These are phyloP conservation scores for Anthracocystis walkeri DNA, from an alignment of 1,284 basidiomycete species.

Conservation along the genomic window DNA sequence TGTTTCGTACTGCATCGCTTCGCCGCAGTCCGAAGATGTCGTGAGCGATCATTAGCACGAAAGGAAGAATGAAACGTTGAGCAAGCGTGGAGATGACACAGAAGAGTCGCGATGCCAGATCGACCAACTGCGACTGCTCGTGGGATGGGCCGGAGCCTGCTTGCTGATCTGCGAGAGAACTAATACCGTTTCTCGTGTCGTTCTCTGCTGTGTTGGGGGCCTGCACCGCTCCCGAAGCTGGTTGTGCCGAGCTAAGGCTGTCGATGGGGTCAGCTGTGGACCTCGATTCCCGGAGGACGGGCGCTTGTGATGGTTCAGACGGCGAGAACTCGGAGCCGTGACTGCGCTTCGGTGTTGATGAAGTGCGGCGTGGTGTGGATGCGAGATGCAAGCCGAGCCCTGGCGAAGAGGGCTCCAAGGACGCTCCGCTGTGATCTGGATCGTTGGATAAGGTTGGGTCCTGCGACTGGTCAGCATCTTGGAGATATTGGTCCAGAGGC, in stretches of 20 bases:
- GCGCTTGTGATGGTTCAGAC: neutral
- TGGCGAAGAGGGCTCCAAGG: constrained; percentile 5
- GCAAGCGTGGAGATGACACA: constrained; percentile 4
- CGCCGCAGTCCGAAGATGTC: constrained; percentile 3
- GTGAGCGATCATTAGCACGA: constrained; percentile 13
- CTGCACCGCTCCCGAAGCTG: neutral
- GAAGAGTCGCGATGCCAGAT: constrained; percentile 6
- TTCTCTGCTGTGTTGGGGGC: neutral
- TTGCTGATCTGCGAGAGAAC: neutral
- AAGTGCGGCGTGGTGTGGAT: neutral
- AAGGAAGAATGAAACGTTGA: constrained; percentile 10
- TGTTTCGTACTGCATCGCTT: neutral
- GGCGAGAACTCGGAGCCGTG: neutral
- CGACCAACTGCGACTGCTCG: neutral
- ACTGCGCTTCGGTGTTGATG: neutral
- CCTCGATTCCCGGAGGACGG: too few species aligned
- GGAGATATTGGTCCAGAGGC: constrained; percentile 50
- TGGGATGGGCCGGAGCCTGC: neutral
- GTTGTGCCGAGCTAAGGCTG: neutral
- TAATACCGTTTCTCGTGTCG: neutral
- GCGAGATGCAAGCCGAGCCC: neutral
- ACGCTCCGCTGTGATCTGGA: neutral
- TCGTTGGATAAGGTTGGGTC: neutral
- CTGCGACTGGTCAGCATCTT: constrained; percentile 17
- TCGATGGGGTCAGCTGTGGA: neutral